These are phyloP conservation scores for Vitellaria paradoxa DNA, from an alignment of 179 eudicot species.

Conservation along the genomic window DNA sequence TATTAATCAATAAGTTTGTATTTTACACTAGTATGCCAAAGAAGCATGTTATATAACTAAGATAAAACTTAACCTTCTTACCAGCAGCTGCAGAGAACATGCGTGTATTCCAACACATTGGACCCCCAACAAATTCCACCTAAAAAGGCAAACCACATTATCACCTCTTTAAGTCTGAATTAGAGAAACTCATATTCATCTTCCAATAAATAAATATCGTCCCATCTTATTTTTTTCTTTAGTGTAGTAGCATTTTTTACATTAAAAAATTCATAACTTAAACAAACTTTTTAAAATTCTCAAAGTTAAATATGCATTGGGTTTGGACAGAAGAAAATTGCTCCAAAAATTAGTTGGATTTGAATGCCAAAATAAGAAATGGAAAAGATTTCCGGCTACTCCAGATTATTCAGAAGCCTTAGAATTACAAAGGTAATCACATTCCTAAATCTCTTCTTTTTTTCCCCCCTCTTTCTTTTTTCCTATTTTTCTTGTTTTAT, in stretches of 20 bases:
- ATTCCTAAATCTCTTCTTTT: neutral
- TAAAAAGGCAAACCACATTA: constrained; percentile 32
- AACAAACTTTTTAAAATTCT: neutral
- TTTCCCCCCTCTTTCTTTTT: too few relatives aligned
- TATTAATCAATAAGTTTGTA: constrained; percentile 5
- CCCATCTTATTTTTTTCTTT: neutral
- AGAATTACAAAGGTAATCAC: neutral
- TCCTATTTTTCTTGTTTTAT: too few relatives aligned
- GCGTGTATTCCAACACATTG: constrained; percentile 97
- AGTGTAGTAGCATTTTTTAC: neutral
- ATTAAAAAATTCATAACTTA: neutral
- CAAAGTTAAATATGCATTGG: neutral
- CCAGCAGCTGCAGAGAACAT: constrained; percentile 92
- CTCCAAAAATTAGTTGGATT: neutral
- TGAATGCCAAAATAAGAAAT: neutral
- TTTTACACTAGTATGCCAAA: neutral
- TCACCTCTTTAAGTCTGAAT: constrained; percentile 16
- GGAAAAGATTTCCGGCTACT: neutral
- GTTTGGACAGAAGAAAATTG: too few relatives aligned
- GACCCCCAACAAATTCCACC: constrained; percentile 99
- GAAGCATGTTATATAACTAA: neutral
- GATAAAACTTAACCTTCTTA: constrained; percentile 26
- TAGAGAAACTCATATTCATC: neutral
- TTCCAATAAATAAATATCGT: neutral
- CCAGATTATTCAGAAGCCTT: neutral